These are phyloP conservation scores for Tricholoma hemisulphureum DNA, from an alignment of 768 basidiomycete genomes.

Conservation along the genomic window DNA sequence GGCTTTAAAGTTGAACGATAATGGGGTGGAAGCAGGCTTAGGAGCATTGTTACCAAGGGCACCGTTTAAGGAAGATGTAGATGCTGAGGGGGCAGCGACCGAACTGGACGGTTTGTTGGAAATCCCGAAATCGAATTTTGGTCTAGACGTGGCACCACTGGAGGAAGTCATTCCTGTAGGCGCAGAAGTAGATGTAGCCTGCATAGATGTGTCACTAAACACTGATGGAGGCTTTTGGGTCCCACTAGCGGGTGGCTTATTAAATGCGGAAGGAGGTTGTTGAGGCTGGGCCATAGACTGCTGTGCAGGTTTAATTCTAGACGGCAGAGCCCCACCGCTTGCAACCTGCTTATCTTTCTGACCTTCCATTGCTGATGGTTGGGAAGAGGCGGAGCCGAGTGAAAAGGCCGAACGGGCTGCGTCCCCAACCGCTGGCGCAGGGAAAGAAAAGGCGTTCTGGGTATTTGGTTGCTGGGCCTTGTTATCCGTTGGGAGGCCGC, in stretches of 20 bases:
- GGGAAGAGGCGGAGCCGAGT: conserved; percentile 15
- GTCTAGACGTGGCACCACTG: conserved; percentile 21
- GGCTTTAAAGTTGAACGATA: conserved; percentile 23
- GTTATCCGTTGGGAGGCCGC: conserved; percentile 2
- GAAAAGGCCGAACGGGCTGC: conserved; percentile 13
- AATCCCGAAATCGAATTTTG: conserved; percentile 42
- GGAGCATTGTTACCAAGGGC: conserved; percentile 18
- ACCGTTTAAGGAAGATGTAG: conserved; percentile 20
- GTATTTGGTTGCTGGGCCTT: conserved; percentile 1
- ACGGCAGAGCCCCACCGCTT: conserved; percentile 19
- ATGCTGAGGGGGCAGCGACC: neutral
- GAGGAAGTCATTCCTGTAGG: conserved; percentile 17
- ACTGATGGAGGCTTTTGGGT: conserved; percentile 21
- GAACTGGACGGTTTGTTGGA: conserved; percentile 12
- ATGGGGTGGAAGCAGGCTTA: conserved; percentile 21
- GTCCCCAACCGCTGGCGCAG: conserved; percentile 2
- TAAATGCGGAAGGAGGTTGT: conserved; percentile 15
- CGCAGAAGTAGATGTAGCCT: conserved; percentile 19
- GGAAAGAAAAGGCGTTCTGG: conserved; percentile 5
- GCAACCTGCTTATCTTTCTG: conserved; percentile 13
- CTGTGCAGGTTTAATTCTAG: conserved; percentile 19
- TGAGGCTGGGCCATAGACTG: conserved; percentile 8
- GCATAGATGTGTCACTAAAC: conserved; percentile 19
- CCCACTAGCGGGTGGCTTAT: conserved; percentile 12
- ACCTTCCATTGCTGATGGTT: neutral